These are phyloP conservation scores for Agastache rugosa DNA, from an alignment of 257 asterid genomes.

Conservation along the genomic window DNA sequence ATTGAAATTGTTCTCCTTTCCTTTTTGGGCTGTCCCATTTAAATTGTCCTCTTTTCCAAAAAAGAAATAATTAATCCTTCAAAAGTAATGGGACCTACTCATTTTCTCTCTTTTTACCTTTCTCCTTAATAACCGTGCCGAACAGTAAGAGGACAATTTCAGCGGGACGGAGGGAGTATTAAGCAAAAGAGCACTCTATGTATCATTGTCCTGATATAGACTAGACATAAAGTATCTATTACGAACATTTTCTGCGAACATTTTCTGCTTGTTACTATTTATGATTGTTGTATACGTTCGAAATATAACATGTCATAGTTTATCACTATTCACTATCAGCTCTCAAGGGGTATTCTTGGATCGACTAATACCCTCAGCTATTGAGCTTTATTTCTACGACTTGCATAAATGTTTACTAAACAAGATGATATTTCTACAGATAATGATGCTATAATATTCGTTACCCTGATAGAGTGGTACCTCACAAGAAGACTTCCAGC, in stretches of 20 bases:
- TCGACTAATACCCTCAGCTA: not conserved
- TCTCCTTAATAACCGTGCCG: no score
- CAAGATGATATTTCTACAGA: not conserved
- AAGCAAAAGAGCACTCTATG: constrained; percentile 2
- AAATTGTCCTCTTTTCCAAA: no score
- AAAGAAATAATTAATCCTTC: no score
- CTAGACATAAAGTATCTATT: not conserved
- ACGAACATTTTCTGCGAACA: not conserved
- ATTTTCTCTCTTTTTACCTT: no score
- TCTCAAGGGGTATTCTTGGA: not conserved
- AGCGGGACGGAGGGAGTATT: no score
- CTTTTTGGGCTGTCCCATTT: no score
- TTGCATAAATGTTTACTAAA: not conserved
- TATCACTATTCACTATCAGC: constrained; percentile 6
- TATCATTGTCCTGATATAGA: not conserved
- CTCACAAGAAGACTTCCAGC: not conserved
- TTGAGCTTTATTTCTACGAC: not conserved
- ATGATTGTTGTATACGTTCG: not conserved
- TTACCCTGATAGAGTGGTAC: not conserved
- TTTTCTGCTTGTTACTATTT: not conserved
- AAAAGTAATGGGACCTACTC: no score
- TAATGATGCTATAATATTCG: not conserved
- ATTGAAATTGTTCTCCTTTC: no score
- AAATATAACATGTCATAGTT: not conserved
- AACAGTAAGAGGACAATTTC: no score